Percentiles rank a stretch among this genome's conserved stretches.
phyloP scores from a whole-genome alignment of 495 filamentous ascomycete species.

The Talaromyces stipitatus region DNA sequence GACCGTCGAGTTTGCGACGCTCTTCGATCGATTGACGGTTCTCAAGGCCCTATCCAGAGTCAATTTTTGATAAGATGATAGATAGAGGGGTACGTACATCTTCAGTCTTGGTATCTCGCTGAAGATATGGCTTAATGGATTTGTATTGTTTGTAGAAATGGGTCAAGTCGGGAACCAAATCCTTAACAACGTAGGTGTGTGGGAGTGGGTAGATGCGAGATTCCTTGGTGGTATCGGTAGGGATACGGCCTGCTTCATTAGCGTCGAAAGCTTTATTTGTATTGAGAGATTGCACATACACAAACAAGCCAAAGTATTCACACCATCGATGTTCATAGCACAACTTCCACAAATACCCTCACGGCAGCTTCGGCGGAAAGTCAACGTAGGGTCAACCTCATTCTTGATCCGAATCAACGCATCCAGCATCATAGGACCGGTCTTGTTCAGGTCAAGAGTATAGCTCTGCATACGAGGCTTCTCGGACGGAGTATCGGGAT shows the following conservation, averaged over 20 bases:
- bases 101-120: constrained; percentile 67
- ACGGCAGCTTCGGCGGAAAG: constrained; percentile 88
- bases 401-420: constrained; percentile 98
- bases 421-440: constrained; percentile 95
- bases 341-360: constrained; percentile 98
- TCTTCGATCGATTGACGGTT: constrained; percentile 82
- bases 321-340: constrained; percentile 99
- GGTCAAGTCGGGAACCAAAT: constrained; percentile 93
- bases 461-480: constrained; percentile 96
- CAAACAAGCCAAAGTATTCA: constrained; percentile 93
- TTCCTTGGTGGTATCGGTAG: constrained; percentile 68
- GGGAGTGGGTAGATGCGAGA: constrained; percentile 96
- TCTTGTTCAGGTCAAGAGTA: constrained; percentile 93
- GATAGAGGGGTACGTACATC: constrained; percentile 52
- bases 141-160: constrained; percentile 99
- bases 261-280: neutral
- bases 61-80: neutral
- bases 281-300: constrained; percentile 57
- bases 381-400: constrained; percentile 92
- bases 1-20: constrained; percentile 91
- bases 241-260: constrained; percentile 70
- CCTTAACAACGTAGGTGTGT: constrained; percentile 99
- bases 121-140: constrained; percentile 97
- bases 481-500: constrained; percentile 78
- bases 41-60: constrained; percentile 62